phyloP scores from a whole-genome alignment of 345 rosid species.

The Rhodamnia argentea region DNA sequence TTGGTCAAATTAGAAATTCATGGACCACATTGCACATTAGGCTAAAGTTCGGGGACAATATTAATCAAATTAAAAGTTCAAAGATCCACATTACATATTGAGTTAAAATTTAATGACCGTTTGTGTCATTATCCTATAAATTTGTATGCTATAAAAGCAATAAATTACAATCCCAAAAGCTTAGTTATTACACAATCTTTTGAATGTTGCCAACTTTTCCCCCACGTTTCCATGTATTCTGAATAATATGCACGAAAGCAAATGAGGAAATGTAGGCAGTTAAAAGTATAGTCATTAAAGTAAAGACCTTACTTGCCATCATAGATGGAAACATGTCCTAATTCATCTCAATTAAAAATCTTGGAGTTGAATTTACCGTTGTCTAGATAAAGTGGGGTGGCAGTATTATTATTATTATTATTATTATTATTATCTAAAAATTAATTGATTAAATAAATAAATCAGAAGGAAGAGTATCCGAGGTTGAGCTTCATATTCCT shows the following conservation, averaged over 20 bases:
- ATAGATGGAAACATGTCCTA: not conserved
- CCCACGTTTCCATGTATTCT: no score
- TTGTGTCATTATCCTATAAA: not conserved
- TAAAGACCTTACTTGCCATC: not conserved
- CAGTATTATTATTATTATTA: not conserved
- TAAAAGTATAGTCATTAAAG: not conserved
- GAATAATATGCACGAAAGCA: not conserved
- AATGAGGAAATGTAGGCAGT: not conserved
- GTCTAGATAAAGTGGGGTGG: not conserved
- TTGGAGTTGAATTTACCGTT: not conserved
- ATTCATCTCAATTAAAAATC: not conserved
- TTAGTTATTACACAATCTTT: not conserved
- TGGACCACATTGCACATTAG: no score
- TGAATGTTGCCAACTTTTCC: not conserved
- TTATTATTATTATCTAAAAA: not conserved
- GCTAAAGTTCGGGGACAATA: no score
- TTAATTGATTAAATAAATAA: not conserved
- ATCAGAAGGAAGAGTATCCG: constrained; percentile 24
- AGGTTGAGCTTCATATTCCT: constrained; percentile 33
- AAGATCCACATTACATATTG: no score
- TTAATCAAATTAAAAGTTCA: no score
- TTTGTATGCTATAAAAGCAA: not conserved
- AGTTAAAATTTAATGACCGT: no score
- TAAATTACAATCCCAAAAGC: not conserved
- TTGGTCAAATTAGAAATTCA: no score